Conservation (phyloP, 352 stramenopile species). For the Globisporangium parvum region DNA sequence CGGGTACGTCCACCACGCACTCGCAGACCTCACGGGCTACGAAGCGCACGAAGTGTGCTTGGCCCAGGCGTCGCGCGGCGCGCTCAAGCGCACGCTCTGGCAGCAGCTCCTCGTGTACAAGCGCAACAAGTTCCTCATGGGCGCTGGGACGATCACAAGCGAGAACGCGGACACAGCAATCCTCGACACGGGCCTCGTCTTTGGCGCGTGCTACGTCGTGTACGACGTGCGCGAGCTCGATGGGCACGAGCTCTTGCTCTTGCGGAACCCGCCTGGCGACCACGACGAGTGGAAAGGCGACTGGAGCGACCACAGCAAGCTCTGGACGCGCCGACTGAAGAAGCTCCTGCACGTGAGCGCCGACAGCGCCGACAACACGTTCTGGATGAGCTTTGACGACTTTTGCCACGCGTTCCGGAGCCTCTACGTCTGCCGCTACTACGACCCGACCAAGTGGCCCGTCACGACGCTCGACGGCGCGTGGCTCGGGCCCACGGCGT, state of each 20-base stretch:
- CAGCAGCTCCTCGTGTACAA: slow-evolving; percentile 83
- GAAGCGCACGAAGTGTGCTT: slow-evolving; percentile 88
- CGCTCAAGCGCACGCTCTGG: slow-evolving; percentile 88
- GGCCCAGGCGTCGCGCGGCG: slow-evolving; percentile 67
- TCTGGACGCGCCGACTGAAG: slow-evolving; percentile 89
- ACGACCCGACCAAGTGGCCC: slow-evolving; percentile 85
- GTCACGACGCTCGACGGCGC: slow-evolving; percentile 31
- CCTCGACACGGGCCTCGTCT: slow-evolving; percentile 87
- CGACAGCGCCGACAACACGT: slow-evolving; percentile 86
- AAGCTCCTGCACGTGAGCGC: slow-evolving; percentile 58
- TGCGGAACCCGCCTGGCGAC: slow-evolving; percentile 91
- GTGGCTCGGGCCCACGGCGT: slow-evolving; percentile 72
- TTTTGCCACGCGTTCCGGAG: slow-evolving; percentile 89
- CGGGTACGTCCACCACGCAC: slow-evolving; percentile 88
- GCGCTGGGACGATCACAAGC: slow-evolving; percentile 80
- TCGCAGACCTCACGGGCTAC: slow-evolving; percentile 83
- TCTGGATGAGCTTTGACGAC: slow-evolving; percentile 95
- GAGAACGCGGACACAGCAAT: slow-evolving; percentile 85
- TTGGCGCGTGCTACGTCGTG: slow-evolving; percentile 89
- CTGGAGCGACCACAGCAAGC: slow-evolving; percentile 87
- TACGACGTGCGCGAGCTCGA: slow-evolving; percentile 87
- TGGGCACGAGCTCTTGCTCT: slow-evolving; percentile 79
- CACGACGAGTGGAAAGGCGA: slow-evolving; percentile 91
- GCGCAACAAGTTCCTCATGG: slow-evolving; percentile 88
- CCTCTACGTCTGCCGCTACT: slow-evolving; percentile 91